Base-by-base conservation (phyloP, 1,284 basidiomycete genomes). In the Ceratobasidium sp. region DNA sequence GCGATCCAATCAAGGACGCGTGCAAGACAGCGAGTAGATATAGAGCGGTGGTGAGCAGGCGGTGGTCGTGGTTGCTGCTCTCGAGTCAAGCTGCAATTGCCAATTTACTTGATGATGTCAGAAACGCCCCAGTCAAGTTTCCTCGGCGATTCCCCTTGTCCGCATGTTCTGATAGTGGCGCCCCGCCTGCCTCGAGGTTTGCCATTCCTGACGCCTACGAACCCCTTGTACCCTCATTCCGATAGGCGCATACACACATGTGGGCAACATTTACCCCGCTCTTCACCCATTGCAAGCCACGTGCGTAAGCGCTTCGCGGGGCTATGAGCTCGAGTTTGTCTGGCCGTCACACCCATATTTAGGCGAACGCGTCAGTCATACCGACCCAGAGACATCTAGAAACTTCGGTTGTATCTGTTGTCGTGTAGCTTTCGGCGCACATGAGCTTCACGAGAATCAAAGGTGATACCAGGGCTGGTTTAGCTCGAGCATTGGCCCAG, bases 1-100 rank as follows among this genome's bases (percentile, higher is more conserved):
- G 59, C 59, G 71, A 64, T 74, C 71, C 59, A 74, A 30, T 64
- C 57, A 74, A 74, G 71, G 71, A 74, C 71, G 71, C 71, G 71
- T 74, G 41, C 71, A 30, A 54, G 44, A 16, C 16, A 35, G 46
- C 44, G 46, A 64, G 38, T 59, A 71, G 33, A 69, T 55, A 57
- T 71, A 33, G 27, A 30, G 27, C n/a, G 23, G 69, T 27, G 14
- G 41, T 60, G 67, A 38, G 16, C 30, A 27, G 55, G 23, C 20
- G 6, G 48, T 18, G 48, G 48, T 50, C 12, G 70, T 62, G 20
- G 71, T 74, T 59, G 59, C 27, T 41, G 69, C 52, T 54, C 33
- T 71, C 71, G 71, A 74, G 71, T 74, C 71, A 74, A 30, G 4
- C 52, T 35, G 46, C 59, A 59, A 52, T 74, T 74, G 50, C 59